Evolutionary conservation across 2,329 filamentous ascomycete species (phyloP).

Genomic region (Alternaria tenuissima): DNA sequence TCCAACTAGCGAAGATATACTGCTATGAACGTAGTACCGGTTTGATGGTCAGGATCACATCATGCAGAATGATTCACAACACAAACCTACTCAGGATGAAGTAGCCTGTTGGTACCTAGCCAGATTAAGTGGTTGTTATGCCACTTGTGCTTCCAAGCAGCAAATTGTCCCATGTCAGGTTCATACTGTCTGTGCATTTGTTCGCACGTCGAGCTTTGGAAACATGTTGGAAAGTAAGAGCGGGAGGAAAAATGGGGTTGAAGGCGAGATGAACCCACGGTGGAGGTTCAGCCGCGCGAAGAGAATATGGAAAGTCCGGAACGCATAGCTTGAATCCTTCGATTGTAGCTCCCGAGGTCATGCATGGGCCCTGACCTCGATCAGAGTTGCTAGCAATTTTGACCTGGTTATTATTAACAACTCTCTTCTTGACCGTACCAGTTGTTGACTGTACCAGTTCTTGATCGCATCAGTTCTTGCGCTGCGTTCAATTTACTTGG

Average conservation of each 20-base stretch:
- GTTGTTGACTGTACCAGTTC: background rate
- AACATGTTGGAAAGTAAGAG: too few species aligned
- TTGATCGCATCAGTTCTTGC: background rate
- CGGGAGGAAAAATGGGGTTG: too few species aligned
- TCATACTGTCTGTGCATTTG: background rate
- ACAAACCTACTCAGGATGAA: too few species aligned
- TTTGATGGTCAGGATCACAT: too few species aligned
- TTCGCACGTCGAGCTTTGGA: too few species aligned
- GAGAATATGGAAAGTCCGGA: background rate
- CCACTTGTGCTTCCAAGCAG: background rate
- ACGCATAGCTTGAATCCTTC: background rate
- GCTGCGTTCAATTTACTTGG: background rate
- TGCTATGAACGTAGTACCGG: too few species aligned
- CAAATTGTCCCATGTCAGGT: background rate
- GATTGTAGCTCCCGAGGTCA: background rate
- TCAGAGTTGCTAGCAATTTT: background rate
- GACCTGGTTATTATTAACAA: background rate
- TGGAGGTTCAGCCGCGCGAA: background rate
- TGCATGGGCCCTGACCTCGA: background rate
- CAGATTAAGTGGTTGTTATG: background rate
- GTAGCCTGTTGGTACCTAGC: background rate
- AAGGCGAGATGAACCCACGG: background rate
- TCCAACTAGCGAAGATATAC: too few species aligned
- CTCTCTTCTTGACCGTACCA: background rate
- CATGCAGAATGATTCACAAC: too few species aligned